Evolutionary conservation across 2,329 filamentous ascomycete species (phyloP), one percentile per base, ranked within the genome.

Genomic region (Pseudocercospora eumusae): DNA sequence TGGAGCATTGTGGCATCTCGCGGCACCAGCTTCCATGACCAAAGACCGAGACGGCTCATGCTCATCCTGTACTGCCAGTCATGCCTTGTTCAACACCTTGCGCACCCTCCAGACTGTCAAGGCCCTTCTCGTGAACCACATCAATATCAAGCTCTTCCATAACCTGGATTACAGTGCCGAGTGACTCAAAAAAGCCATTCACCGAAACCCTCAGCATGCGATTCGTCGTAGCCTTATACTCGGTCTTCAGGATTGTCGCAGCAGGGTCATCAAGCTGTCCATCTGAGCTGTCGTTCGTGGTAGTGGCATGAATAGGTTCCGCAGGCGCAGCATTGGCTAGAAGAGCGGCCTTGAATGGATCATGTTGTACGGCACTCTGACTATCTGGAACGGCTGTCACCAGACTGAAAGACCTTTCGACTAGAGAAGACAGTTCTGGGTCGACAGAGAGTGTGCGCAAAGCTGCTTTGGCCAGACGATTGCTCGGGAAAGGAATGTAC

Each of bases 151-250:
- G 78, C 75, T 96, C 89, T 76, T 91, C 87, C 90, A 97, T 96
- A 15, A 96, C 90, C 59, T 92, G 90, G 45, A 97, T 76, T 0
- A 97, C 88, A 4, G 97, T 86, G 57, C 87, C 86, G 60, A 97
- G 76, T 69, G 89, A 96, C 71, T 98, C 93, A 83, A 98, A 92
- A 77, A 97, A 97, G 9, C 92, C 92, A 78, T 98, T 98, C 60
- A 97, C 93, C 2, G 93, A 91, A 2, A 99, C 95, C 49, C 95
- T 88, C 61, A 99, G 83, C 93, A 98, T 98, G 69, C 95, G 88
- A 75, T 97, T 96, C 20, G 95, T 98, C 0, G 92, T 92, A 1
- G 95, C 95, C 59, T 83, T 84, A 78, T 98, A 98, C 63, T 89
- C 84, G 9, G 91, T 89, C 63, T 84, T 82, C 54, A 98, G 81